These are phyloP conservation scores for Theobroma cacao DNA, from an alignment of 345 rosid genomes.

Conservation along the genomic window DNA sequence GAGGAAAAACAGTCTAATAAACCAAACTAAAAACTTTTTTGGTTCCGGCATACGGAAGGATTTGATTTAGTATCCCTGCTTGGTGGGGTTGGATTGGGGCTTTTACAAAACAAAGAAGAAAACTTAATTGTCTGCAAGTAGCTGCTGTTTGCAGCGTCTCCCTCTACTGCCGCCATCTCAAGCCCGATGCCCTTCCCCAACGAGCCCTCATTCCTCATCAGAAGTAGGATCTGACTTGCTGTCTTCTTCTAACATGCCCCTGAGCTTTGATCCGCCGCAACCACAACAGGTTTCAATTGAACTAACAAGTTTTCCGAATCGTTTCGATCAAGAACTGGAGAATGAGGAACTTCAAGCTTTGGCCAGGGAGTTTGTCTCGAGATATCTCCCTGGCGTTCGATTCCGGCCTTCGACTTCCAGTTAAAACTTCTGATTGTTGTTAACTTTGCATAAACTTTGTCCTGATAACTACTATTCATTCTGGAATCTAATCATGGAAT, in stretches of 20 bases:
- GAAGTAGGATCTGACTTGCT: constrained; percentile 17
- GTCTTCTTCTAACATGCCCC: constrained; percentile 25
- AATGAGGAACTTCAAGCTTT: constrained; percentile 41
- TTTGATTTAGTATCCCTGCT: no score
- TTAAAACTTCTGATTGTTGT: neutral
- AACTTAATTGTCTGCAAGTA: no score
- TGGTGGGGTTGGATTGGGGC: no score
- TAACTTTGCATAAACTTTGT: neutral
- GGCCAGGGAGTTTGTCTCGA: constrained; percentile 48
- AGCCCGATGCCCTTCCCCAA: constrained; percentile 10
- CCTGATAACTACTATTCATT: neutral
- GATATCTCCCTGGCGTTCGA: constrained; percentile 40
- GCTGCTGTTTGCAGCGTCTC: constrained; percentile 43
- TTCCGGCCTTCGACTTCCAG: constrained; percentile 26
- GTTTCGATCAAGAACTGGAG: constrained; percentile 22
- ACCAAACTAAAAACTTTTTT: no score
- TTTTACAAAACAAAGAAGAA: no score
- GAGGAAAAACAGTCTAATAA: no score
- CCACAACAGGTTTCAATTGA: constrained; percentile 11
- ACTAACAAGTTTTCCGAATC: neutral
- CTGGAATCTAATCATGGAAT: constrained; percentile 7
- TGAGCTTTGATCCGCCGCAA: constrained; percentile 27
- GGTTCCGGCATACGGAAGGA: no score
- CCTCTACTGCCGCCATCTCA: constrained; percentile 24
- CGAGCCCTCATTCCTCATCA: constrained; percentile 16